Percentiles rank a stretch among this genome's conserved stretches.
phyloP scores from a whole-genome alignment of 345 rosid species.

The Laguncularia racemosa region DNA sequence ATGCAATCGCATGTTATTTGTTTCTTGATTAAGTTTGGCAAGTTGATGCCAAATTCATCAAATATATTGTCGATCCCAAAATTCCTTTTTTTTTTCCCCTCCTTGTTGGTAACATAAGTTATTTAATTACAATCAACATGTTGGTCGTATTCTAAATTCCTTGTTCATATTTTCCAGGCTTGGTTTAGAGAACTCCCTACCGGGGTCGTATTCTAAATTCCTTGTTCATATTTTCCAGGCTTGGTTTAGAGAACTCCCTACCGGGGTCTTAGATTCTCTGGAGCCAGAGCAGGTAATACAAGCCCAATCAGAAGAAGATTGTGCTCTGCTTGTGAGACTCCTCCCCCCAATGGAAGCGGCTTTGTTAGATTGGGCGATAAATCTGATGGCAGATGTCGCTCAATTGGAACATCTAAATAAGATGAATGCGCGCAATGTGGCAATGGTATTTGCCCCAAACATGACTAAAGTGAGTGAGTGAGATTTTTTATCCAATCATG shows the following conservation, averaged over 20 bases:
- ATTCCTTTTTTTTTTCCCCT: no score
- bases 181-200: slow-evolving; percentile 99
- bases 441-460: slow-evolving; percentile 98
- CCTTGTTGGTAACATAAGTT: no score
- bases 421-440: slow-evolving; percentile 96
- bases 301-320: slow-evolving; percentile 83
- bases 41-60: no score
- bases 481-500: not conserved
- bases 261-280: slow-evolving; percentile 80
- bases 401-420: slow-evolving; percentile 78
- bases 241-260: slow-evolving; percentile 99
- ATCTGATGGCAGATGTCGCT: slow-evolving; percentile 95
- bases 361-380: slow-evolving; percentile 81
- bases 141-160: no score
- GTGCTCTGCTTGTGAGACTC: slow-evolving; percentile 60
- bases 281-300: slow-evolving; percentile 86
- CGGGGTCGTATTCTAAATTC: slow-evolving; percentile 19
- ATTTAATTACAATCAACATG: no score
- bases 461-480: slow-evolving; percentile 81
- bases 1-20: not conserved
- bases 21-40: not conserved
- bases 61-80: no score
- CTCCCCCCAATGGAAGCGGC: slow-evolving; percentile 94
- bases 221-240: slow-evolving; percentile 35
- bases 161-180: slow-evolving; percentile 35